phyloP scores from a whole-genome alignment of 208 protist genomes.

The Naegleria lovaniensis region DNA sequence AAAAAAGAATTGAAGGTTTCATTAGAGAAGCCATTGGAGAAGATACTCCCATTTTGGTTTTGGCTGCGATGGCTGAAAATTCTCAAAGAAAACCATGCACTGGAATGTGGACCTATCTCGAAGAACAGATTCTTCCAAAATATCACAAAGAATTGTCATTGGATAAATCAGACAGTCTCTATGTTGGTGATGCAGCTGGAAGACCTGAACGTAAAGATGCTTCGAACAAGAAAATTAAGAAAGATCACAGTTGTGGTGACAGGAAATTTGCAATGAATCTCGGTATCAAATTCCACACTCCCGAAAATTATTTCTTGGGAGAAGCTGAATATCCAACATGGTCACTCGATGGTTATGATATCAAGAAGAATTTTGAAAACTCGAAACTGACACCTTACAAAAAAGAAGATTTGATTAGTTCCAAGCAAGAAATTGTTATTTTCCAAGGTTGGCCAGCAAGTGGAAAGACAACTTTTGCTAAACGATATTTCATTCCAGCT shows the following conservation, averaged over 20 bases:
- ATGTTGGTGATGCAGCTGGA: constrained; percentile 83
- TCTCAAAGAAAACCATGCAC: constrained; percentile 73
- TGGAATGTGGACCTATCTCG: constrained; percentile 71
- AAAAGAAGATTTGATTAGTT: neutral
- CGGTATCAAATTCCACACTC: constrained; percentile 72
- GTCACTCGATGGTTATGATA: neutral
- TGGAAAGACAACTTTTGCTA: constrained; percentile 79
- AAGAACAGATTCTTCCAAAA: constrained; percentile 43
- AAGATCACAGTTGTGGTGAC: constrained; percentile 81
- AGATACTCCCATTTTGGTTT: constrained; percentile 61
- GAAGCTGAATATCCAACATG: constrained; percentile 16
- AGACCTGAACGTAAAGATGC: constrained; percentile 43
- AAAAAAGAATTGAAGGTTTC: constrained; percentile 50
- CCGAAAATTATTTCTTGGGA: constrained; percentile 70
- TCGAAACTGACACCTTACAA: neutral
- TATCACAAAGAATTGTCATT: constrained; percentile 25
- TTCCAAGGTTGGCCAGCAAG: constrained; percentile 49
- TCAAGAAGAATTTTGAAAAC: neutral
- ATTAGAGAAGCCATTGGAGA: constrained; percentile 42
- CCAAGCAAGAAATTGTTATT: constrained; percentile 25
- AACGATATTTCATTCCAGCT: constrained; percentile 60
- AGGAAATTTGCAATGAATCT: constrained; percentile 75
- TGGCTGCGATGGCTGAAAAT: constrained; percentile 62
- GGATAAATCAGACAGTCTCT: constrained; percentile 54
- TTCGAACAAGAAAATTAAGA: constrained; percentile 58